Base-by-base conservation (phyloP, 148 eudicot species). In the Spergularia bocconei region DNA sequence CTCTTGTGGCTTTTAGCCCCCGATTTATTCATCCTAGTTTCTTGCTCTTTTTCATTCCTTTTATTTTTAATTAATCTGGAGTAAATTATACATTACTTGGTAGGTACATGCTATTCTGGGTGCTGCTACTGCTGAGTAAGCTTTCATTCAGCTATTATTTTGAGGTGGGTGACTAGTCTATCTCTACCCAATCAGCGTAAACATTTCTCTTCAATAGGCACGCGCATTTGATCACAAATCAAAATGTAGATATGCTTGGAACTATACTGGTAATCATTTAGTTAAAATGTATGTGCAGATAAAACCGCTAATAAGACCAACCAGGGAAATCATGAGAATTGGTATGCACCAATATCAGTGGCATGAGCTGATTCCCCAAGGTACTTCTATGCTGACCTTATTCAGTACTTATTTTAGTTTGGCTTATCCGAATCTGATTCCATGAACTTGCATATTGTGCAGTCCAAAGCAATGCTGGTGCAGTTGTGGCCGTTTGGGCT, bases 31-130 rank as follows among this genome's bases (percentile, higher is more conserved):
- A 6, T 65, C 67, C 56, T 36, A 50, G 63, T 38, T 71, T 76
- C 29, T 79, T 54, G 19, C 33, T 64, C 53, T 25, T 25, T 16
- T 11, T 15, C 9, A 7, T 44, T 66, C 56, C 36, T 23, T 16
- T 39, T 36, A 12, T 23, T 36, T 4, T 41, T 11, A 19, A n/a
- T 13, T 13, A 48, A 21, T 73, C 38, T 55, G 29, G 20, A 33
- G 60, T 50, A 51, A 62, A 64, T 64, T 67, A 29, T 71, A 44
- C 67, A n/a, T 50, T 39, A 44, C 21, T 61, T 48, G 61, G 20
- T 73, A 95, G 99, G 94, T 95, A 95, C 73, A 89, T 87, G 72
- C 33, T 92, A 44, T 95, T 95, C 82, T 95, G 99, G 99, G 82
- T 87, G 79, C 84, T 95, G 65, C 82, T 95, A 78, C 81, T 95